Evolutionary conservation across 2,329 filamentous ascomycete genomes (phyloP).

Genomic region (Talaromyces atroroseus): DNA sequence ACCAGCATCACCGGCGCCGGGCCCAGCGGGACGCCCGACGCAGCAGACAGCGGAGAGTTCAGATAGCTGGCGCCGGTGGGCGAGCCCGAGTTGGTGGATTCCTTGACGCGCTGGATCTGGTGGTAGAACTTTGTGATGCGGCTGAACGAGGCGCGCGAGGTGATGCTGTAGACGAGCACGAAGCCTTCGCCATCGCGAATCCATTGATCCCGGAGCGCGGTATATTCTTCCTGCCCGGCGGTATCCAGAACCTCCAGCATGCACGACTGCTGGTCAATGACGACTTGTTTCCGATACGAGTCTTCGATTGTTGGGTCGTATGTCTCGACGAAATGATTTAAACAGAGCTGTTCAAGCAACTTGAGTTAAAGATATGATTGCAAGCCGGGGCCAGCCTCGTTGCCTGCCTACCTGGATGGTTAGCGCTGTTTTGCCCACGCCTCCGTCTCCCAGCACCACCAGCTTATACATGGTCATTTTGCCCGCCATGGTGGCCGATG

Average conservation of each 20-base stretch:
- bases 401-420: slow-evolving; percentile 63
- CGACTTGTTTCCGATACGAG: slow-evolving; percentile 63
- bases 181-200: slow-evolving; percentile 97
- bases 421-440: slow-evolving; percentile 88
- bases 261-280: slow-evolving; percentile 87
- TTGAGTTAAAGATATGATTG: background rate
- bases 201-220: slow-evolving; percentile 93
- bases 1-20: slow-evolving; percentile 95
- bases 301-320: slow-evolving; percentile 66
- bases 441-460: slow-evolving; percentile 90
- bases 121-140: slow-evolving; percentile 94
- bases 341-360: slow-evolving; percentile 60
- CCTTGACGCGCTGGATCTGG: slow-evolving; percentile 96
- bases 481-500: slow-evolving; percentile 63
- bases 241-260: slow-evolving; percentile 96
- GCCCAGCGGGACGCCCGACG: slow-evolving; percentile 41
- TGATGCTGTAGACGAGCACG: slow-evolving; percentile 97
- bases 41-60: slow-evolving; percentile 45
- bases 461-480: slow-evolving; percentile 96
- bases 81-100: slow-evolving; percentile 60
- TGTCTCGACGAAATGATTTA: slow-evolving; percentile 98
- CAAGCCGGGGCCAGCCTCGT: slow-evolving; percentile 1
- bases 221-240: slow-evolving; percentile 97
- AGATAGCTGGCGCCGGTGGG: slow-evolving; percentile 48
- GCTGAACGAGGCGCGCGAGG: slow-evolving; percentile 88